Base-by-base conservation (phyloP, 78 protist genomes). In the Planoprotostelium fungivorum region DNA sequence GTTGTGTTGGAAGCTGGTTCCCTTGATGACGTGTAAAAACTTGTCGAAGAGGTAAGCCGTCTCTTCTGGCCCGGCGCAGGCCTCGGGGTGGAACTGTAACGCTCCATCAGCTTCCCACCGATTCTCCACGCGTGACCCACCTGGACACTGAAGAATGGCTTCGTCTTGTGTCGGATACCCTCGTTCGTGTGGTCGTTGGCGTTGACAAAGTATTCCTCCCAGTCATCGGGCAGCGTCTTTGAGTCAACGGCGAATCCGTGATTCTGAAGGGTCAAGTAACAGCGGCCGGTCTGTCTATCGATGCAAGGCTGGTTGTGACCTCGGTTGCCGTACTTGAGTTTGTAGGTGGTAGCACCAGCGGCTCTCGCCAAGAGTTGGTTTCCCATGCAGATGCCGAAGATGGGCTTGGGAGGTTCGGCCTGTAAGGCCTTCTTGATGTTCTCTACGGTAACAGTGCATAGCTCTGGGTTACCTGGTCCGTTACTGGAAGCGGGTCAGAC, bases 41-140 rank as follows among this genome's bases (percentile, higher is more conserved):
- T 88, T 89, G 38, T 96, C 97, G 88, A 98, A 98, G 28, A 98
- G 96, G 83, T 91, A 97, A 88, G 95, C 99, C 28, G 99, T 96
- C 93, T 98, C 99, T 36, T 88, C 88, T 34, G 99, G 99, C 36
- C 99, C 99, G 9, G 97, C 97, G 28, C 86, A 23, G 29, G 98
- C 97, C 95, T 98, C 99, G 29, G 99, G 99, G 95, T 98, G 99
- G 94, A 98, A 98, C 96, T 98, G 99, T 16, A 25, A 5, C 73
- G 73, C 34, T 51, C n/a, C n/a, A n/a, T n/a, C 16, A 51, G 16
- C 5, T 16, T 51, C 73, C 73, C 31, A 51, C 73, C 73, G 73
- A 25, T 16, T 51, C 73, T 25, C 5, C 73, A 25, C 88, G 38
- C 34, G 16, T 16, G 5, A 51, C 73, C 5, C 5, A 51, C 73